Base-by-base conservation (phyloP, 805 yeast species). In the Cyberlindnera xylosilytica region DNA sequence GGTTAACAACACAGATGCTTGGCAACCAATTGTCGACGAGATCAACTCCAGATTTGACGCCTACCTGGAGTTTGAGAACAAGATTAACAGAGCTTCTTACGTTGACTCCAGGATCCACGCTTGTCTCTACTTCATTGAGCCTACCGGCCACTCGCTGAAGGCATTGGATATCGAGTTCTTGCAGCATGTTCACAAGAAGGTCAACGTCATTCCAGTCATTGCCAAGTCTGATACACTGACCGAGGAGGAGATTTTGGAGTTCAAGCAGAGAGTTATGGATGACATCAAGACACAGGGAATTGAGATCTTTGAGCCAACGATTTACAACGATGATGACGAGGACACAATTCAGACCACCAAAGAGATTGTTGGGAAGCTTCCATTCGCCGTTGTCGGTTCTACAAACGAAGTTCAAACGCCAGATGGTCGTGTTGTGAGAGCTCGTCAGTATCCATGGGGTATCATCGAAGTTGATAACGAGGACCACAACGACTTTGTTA, bases 381-480 rank as follows among this genome's bases (percentile, higher is more conserved):
- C 99, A 36, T 91, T 87, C 68, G 98, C 99, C 15, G 83, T 93
- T 51, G 86, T 93, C 41, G 99, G 97, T 18, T 87, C 97, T 18
- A 86, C 93, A 18, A 68, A 70, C 45, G 80, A 79, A 49, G 81
- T 85, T 27, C 81, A 81, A 54, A 68, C 73, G 32, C 62, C 74
- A 33, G 93, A 86, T 59, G 97, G 97, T 32, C 76, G 87, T 62
- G 49, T 60, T 18, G 95, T 90, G 34, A 81, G 97, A 65, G 97
- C 96, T 53, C 85, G 99, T 68, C 70, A 78, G 49, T 91, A 91
- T 64, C 97, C 98, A 48, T 93, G 99, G 99, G 98, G 98, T 53
- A 74, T 85, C 18, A 85, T 93, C 57, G 97, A 93, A 68, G 90
- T 93, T 54, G 97, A 89, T 64, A 91, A 93, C 63, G 93, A 87